phyloP scores from a whole-genome alignment of 2,329 filamentous ascomycete species.

The Alternaria brassicicola region DNA sequence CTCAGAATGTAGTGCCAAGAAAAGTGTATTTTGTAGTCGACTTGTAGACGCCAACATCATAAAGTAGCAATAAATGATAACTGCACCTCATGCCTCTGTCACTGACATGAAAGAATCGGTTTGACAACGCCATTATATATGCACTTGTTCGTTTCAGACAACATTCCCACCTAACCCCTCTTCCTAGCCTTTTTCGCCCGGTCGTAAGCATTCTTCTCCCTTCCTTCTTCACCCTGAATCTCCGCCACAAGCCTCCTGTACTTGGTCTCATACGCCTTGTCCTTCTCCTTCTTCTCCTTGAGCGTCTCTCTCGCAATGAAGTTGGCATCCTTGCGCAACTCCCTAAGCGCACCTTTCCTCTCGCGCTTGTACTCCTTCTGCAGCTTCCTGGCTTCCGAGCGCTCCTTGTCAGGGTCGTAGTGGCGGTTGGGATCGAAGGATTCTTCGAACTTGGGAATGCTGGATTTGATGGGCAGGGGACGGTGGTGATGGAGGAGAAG shows the following conservation, averaged over 20 bases:
- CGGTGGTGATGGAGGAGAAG: constrained; percentile 88
- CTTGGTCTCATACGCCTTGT: constrained; percentile 95
- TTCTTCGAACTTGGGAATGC: constrained; percentile 95
- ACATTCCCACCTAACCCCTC: constrained; percentile 5
- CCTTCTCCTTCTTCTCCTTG: constrained; percentile 88
- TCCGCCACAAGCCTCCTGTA: constrained; percentile 89
- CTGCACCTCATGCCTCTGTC: neutral
- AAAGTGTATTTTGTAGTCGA: neutral
- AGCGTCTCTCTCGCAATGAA: constrained; percentile 93
- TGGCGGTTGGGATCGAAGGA: constrained; percentile 92
- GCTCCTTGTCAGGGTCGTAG: constrained; percentile 94
- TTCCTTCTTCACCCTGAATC: constrained; percentile 93
- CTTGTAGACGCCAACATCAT: neutral
- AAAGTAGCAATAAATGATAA: neutral
- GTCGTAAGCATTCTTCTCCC: constrained; percentile 86
- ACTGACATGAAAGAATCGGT: neutral
- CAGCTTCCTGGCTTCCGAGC: constrained; percentile 82
- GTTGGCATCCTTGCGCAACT: constrained; percentile 91
- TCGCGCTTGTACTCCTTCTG: constrained; percentile 92
- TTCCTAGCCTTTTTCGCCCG: constrained; percentile 80
- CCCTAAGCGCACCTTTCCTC: constrained; percentile 90
- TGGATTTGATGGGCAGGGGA: constrained; percentile 84
- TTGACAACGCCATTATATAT: neutral
- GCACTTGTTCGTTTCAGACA: neutral
- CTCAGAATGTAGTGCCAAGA: neutral